A percentile compares a stretch with the other conserved stretches of the same genome.
Conservation (phyloP, 371 early-diverging fungal species). For the Actinomortierella ambigua region DNA sequence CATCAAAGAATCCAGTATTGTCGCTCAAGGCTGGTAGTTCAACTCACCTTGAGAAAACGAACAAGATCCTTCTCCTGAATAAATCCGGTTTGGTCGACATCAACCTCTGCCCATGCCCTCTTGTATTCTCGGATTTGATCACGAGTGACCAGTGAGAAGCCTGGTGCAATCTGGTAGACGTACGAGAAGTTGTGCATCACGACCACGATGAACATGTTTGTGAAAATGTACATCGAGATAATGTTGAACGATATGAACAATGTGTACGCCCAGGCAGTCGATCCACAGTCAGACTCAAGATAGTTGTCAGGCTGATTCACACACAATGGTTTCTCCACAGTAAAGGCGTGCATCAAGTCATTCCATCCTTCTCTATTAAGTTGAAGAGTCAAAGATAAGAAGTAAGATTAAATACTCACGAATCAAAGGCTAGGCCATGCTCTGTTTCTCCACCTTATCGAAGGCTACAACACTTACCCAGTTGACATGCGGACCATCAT, state of each 20-base stretch:
- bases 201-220: conserved; percentile 73
- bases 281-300: conserved; percentile 71
- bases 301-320: conserved; percentile 55
- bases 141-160: conserved; percentile 64
- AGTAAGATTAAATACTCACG: neutral
- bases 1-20: too few species aligned
- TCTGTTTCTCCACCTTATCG: neutral
- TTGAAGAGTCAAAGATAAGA: neutral
- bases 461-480: conserved; percentile 51
- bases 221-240: conserved; percentile 79
- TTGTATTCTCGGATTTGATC: conserved; percentile 73
- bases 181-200: conserved; percentile 77
- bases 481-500: conserved; percentile 70
- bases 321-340: conserved; percentile 66
- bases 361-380: conserved; percentile 73
- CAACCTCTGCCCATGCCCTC: conserved; percentile 64
- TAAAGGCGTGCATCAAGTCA: conserved; percentile 70
- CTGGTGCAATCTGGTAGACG: conserved; percentile 67
- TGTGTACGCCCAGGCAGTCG: conserved; percentile 61
- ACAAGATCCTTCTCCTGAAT: conserved; percentile 55
- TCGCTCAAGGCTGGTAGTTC: too few species aligned
- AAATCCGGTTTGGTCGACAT: conserved; percentile 58
- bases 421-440: neutral
- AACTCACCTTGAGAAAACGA: conserved; percentile 50
- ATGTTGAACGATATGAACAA: conserved; percentile 73